phyloP scores from a whole-genome alignment of 2,329 filamentous ascomycete genomes.

The Ophidiomyces ophidiicola region DNA sequence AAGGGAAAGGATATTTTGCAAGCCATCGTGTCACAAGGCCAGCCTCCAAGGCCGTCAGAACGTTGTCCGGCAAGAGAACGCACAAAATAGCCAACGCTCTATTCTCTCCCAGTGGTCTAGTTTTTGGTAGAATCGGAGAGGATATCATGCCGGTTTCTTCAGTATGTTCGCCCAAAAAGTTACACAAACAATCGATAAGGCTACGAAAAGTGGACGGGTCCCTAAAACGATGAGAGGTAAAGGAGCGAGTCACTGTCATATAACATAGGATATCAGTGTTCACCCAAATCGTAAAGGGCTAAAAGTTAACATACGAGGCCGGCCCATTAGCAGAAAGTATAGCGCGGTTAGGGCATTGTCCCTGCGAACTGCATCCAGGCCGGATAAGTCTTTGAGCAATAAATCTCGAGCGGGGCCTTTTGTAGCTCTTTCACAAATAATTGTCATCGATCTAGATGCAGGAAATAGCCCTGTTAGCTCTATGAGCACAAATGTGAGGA shows the following conservation, averaged over 20 bases:
- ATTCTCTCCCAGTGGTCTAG: constrained; percentile 32
- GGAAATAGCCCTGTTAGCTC: constrained; percentile 11
- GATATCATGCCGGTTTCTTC: constrained; percentile 25
- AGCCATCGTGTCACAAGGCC: constrained; percentile 62
- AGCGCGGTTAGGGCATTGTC: constrained; percentile 34
- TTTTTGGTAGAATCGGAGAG: constrained; percentile 30
- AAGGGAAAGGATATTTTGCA: constrained; percentile 57
- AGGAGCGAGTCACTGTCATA: constrained; percentile 26
- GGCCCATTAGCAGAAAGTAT: constrained; percentile 32
- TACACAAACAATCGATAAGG: constrained; percentile 32
- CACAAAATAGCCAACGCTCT: constrained; percentile 45
- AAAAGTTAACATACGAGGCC: constrained; percentile 23
- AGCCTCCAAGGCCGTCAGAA: constrained; percentile 46
- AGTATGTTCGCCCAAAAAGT: constrained; percentile 29
- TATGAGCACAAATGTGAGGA: constrained; percentile 40
- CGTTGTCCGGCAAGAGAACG: constrained; percentile 47
- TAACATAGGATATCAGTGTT: background rate
- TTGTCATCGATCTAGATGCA: constrained; percentile 28
- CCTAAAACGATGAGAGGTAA: constrained; percentile 25
- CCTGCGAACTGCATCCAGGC: constrained; percentile 27
- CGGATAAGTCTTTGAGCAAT: constrained; percentile 32
- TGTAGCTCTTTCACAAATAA: constrained; percentile 35
- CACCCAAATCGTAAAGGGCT: background rate
- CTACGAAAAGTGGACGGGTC: constrained; percentile 29
- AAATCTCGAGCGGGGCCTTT: constrained; percentile 30